phyloP scores from a whole-genome alignment of 2,329 filamentous ascomycete species.

The Aureobasidium uvarum region DNA sequence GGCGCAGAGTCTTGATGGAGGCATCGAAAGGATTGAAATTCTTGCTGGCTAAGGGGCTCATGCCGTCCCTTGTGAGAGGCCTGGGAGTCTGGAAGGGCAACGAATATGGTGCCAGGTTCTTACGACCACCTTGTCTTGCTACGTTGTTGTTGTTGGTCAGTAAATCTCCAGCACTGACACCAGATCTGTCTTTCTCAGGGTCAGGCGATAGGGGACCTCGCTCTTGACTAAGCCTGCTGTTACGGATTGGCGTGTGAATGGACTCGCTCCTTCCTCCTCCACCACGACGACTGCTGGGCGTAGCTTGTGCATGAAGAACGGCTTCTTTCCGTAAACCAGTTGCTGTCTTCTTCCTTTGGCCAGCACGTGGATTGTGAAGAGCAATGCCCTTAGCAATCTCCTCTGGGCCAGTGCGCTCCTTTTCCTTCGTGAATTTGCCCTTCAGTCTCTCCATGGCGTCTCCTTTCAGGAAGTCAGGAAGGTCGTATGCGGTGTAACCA shows the following conservation, averaged over 20 bases:
- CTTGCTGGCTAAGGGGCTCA: conserved; percentile 48
- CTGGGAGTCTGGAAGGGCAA: conserved; percentile 48
- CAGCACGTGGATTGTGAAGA: conserved; percentile 73
- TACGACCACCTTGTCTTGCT: conserved; percentile 59
- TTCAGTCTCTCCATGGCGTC: conserved; percentile 80
- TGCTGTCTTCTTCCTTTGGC: conserved; percentile 68
- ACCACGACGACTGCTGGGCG: conserved; percentile 29
- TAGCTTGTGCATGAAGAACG: conserved; percentile 63
- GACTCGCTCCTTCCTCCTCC: conserved; percentile 19
- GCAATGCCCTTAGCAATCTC: conserved; percentile 91
- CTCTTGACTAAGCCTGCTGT: neutral
- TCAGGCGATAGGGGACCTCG: neutral
- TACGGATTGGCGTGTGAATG: conserved; percentile 14
- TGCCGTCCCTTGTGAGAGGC: conserved; percentile 39
- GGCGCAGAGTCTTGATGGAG: conserved; percentile 52
- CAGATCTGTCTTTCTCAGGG: conserved; percentile 37
- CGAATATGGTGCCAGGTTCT: conserved; percentile 47
- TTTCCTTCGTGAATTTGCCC: conserved; percentile 78
- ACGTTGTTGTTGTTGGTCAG: conserved; percentile 69
- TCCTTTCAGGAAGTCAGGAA: conserved; percentile 87
- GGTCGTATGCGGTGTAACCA: conserved; percentile 83
- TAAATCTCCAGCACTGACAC: conserved; percentile 63
- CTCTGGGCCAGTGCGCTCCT: conserved; percentile 75
- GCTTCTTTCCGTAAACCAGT: conserved; percentile 77
- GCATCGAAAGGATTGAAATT: conserved; percentile 44